phyloP scores from a whole-genome alignment of 139 green algal genomes.

The Ostreobium quekettii region DNA sequence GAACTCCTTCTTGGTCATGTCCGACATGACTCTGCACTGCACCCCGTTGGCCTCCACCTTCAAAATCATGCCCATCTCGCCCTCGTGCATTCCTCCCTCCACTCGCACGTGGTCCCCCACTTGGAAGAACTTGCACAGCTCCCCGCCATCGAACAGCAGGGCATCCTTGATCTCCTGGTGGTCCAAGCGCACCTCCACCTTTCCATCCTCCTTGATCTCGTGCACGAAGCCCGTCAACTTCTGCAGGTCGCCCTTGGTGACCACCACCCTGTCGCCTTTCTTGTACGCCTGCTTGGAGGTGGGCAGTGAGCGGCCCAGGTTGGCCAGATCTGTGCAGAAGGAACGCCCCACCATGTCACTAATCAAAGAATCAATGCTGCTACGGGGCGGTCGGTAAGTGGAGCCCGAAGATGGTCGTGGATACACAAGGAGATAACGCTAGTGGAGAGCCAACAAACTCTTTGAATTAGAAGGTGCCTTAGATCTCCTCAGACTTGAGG shows the following conservation, averaged over 20 bases:
- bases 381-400: too few species aligned
- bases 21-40: conserved; percentile 57
- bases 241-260: conserved; percentile 74
- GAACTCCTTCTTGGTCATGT: conserved; percentile 68
- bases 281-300: conserved; percentile 14
- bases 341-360: neutral
- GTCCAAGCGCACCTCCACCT: conserved; percentile 20
- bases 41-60: conserved; percentile 36
- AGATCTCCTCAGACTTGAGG: too few species aligned
- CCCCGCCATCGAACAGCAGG: conserved; percentile 42
- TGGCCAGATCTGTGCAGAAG: neutral
- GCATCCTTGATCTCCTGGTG: conserved; percentile 26
- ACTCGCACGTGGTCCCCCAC: conserved; percentile 80
- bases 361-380: neutral
- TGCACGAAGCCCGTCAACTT: conserved; percentile 59
- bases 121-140: conserved; percentile 74
- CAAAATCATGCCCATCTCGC: conserved; percentile 81
- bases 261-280: conserved; percentile 48
- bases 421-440: too few species aligned
- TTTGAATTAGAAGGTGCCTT: too few species aligned
- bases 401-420: too few species aligned
- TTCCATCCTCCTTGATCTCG: conserved; percentile 48
- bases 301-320: conserved; percentile 19
- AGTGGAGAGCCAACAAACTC: too few species aligned
- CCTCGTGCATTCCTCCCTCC: conserved; percentile 62